Evolutionary conservation across 805 yeast species (phyloP).

Genomic region (Ogataea minuta): DNA sequence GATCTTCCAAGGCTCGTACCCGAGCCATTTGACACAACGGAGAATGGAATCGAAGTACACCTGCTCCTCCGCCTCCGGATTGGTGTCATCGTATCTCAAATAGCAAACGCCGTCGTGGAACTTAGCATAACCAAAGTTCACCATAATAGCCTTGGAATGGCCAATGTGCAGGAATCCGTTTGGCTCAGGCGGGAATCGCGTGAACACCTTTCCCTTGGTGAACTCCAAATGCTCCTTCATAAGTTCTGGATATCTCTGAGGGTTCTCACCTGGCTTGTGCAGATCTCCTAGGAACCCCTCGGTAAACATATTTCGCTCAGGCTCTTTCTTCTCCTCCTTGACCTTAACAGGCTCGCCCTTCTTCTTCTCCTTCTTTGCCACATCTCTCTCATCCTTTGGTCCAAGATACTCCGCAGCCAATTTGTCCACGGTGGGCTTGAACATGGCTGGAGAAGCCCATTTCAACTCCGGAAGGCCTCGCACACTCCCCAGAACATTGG

Average conservation of each 20-base stretch:
- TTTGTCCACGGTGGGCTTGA: slow-evolving; percentile 85
- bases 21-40: slow-evolving; percentile 89
- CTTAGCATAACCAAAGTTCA: slow-evolving; percentile 95
- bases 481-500: slow-evolving; percentile 72
- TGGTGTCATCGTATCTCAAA: slow-evolving; percentile 94
- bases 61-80: slow-evolving; percentile 98
- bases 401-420: slow-evolving; percentile 73
- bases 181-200: slow-evolving; percentile 99
- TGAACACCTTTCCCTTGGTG: slow-evolving; percentile 80
- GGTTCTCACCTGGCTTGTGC: slow-evolving; percentile 94
- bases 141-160: slow-evolving; percentile 96
- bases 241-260: slow-evolving; percentile 83
- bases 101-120: slow-evolving; percentile 84
- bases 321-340: slow-evolving; percentile 26
- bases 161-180: slow-evolving; percentile 97
- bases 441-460: slow-evolving; percentile 87
- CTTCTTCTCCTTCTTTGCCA: slow-evolving; percentile 73
- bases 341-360: slow-evolving; percentile 35
- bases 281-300: slow-evolving; percentile 96
- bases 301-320: slow-evolving; percentile 73
- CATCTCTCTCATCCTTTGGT: slow-evolving; percentile 95
- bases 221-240: slow-evolving; percentile 75
- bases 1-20: slow-evolving; percentile 89
- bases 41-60: slow-evolving; percentile 80
- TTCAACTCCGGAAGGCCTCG: slow-evolving; percentile 72